These are phyloP conservation scores for Penicillium griseofulvum DNA, from an alignment of 2,329 filamentous ascomycete species.

Conservation along the genomic window DNA sequence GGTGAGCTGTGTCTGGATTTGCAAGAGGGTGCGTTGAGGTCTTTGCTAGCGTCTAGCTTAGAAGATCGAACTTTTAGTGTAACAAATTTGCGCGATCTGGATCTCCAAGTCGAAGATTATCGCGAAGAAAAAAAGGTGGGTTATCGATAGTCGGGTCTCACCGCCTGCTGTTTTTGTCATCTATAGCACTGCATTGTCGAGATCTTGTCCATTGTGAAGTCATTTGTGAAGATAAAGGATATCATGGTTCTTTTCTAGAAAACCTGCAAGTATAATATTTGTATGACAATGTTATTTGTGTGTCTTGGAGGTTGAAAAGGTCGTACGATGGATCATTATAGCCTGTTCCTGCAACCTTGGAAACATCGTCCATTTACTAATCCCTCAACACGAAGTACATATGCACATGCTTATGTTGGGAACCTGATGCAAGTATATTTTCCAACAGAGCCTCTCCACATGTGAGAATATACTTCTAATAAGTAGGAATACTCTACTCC, in stretches of 20 bases:
- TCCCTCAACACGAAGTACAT: background rate
- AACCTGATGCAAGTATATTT: background rate
- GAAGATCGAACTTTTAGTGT: background rate
- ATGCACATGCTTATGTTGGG: background rate
- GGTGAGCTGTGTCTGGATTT: background rate
- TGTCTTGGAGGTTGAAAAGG: background rate
- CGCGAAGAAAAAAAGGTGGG: slow-evolving; percentile 26
- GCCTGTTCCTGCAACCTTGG: background rate
- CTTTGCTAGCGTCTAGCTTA: background rate
- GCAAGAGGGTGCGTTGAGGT: background rate
- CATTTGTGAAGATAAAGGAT: background rate
- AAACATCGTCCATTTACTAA: background rate
- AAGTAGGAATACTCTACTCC: background rate
- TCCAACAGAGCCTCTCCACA: background rate
- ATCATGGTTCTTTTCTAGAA: background rate
- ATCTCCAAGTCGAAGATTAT: slow-evolving; percentile 4
- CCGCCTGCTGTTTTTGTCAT: slow-evolving; percentile 18
- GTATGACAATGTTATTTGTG: background rate
- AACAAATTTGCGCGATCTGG: slow-evolving; percentile 4
- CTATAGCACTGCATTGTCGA: background rate
- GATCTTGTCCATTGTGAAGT: background rate
- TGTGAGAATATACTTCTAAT: background rate
- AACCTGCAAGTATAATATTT: background rate
- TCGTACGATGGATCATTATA: background rate
- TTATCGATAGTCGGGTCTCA: slow-evolving; percentile 23